Conservation (phyloP, 495 filamentous ascomycete species). For the Coniosporium apollinis region DNA sequence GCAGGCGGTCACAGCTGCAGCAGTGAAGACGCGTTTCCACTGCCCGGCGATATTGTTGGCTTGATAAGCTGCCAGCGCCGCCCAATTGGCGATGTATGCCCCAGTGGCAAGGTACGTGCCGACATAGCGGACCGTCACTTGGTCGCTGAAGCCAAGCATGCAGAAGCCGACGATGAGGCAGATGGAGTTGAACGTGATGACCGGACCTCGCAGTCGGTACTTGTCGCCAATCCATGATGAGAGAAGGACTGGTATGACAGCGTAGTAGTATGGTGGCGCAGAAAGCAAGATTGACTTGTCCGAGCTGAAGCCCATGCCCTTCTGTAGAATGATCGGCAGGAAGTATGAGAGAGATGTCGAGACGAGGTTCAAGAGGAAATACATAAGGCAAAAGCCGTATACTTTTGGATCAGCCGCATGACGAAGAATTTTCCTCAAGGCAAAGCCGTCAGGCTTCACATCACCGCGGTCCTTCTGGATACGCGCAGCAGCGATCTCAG, state of each 20-base stretch:
- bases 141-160: constrained; percentile 53
- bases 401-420: constrained; percentile 53
- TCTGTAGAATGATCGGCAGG: constrained; percentile 53
- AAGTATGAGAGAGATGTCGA: constrained; percentile 48
- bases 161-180: constrained; percentile 56
- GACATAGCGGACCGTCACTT: constrained; percentile 54
- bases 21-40: constrained; percentile 61
- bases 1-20: constrained; percentile 49
- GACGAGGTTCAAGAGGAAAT: constrained; percentile 59
- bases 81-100: constrained; percentile 68
- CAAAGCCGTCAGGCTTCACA: constrained; percentile 42
- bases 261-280: constrained; percentile 64
- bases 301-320: constrained; percentile 52
- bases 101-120: constrained; percentile 63
- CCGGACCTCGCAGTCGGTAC: constrained; percentile 45
- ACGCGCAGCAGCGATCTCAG: constrained; percentile 15
- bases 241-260: constrained; percentile 50
- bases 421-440: constrained; percentile 37
- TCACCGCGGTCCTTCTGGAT: constrained; percentile 37
- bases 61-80: constrained; percentile 56
- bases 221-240: constrained; percentile 52
- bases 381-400: constrained; percentile 55
- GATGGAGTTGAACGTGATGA: constrained; percentile 59
- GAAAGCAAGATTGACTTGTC: constrained; percentile 53
- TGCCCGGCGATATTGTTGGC: constrained; percentile 56